Evolutionary conservation across 176 grass and related monocot genomes (phyloP).

Genomic region (Musa itinerans): DNA sequence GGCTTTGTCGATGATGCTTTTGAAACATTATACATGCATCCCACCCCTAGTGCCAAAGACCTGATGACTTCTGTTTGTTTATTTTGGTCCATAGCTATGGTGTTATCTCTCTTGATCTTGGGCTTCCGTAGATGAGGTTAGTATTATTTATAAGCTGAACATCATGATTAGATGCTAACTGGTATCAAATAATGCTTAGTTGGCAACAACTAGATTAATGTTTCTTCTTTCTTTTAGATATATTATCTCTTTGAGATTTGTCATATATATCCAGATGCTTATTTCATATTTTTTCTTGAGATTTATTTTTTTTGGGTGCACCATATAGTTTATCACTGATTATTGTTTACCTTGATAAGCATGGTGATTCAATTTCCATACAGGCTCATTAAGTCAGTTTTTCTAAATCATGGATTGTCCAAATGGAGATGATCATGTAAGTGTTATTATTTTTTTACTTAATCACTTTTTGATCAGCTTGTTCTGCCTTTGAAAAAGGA

Average conservation of each 20-base stretch:
- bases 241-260: not conserved
- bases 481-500: not conserved
- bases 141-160: not conserved
- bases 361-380: not conserved
- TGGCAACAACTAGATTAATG: not conserved
- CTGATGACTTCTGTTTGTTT: not conserved
- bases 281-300: not conserved
- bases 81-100: not conserved
- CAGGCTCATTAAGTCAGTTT: not conserved
- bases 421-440: slow-evolving; percentile 41
- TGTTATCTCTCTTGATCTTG: not conserved
- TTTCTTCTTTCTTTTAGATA: not conserved
- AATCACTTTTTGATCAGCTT: not conserved
- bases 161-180: not conserved
- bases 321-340: not conserved
- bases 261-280: not conserved
- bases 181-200: not conserved
- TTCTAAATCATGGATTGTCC: slow-evolving; percentile 36
- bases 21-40: not conserved
- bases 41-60: not conserved
- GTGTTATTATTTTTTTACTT: not conserved
- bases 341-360: slow-evolving; percentile 3
- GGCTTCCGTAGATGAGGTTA: too few species aligned
- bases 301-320: not conserved
- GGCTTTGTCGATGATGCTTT: not conserved